Base-by-base conservation (phyloP, 2,329 filamentous ascomycete genomes). In the Diaporthe citri region DNA sequence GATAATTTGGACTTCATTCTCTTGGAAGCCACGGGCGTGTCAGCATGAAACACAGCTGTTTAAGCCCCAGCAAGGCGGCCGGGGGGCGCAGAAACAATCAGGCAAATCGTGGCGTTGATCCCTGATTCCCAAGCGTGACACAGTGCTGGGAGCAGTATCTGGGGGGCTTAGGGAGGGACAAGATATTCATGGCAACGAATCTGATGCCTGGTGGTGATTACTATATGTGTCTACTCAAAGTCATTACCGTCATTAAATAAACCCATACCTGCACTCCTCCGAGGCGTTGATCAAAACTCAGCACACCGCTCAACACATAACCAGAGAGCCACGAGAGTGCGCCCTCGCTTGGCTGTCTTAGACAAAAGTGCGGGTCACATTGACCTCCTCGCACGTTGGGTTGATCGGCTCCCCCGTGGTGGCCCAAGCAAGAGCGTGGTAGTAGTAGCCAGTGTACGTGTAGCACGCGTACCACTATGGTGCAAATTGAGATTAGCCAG, bases 381-480 rank as follows among this genome's bases (percentile, higher is more conserved):
- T 78, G 55, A 83, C 82, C 3, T 79, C 62, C 74, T 80, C 77
- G 75, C 83, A 84, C 13, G 82, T 84, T 43, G 83, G 83, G 77
- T 84, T 84, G 76, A 80, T 79, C n/a, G 83, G 82, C 20, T 77
- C 71, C 4, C 76, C 74, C 10, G 73, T 56, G 13, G 79, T 79
- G 6, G 79, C 76, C 82, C 83, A 84, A 22, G 77, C 82, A 12
- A 84, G 74, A 3, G 81, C 79, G 31, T 83, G 79, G 76, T 84
- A 84, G 77, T 80, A 83, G 75, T 84, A 84, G 8, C 79, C 76
- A 25, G 76, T 78, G 77, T 80, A 80, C 57, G 82, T 81, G 77
- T 78, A 84, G 79, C 83, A 84, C 4, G 80, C 78, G 62, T 80
- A 81, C 82, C 82, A 84, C 77, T 76, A 62, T 20, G 25, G 22